Percentiles rank a stretch among this genome's conserved stretches.
Conservation (phyloP, 2,329 filamentous ascomycete genomes). For the Calonectria pseudoreteaudii region DNA sequence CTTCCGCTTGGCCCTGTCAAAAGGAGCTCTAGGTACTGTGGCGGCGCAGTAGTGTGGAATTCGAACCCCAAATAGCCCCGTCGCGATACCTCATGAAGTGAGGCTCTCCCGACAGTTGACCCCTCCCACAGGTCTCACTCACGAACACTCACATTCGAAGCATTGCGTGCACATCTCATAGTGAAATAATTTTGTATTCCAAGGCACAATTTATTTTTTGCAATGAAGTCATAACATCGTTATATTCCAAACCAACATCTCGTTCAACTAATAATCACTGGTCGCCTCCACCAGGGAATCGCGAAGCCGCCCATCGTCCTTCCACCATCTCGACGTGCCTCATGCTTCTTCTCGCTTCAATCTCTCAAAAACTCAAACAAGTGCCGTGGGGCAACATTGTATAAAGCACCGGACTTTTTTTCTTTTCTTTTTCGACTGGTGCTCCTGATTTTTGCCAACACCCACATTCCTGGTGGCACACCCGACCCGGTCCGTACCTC, state of each 20-base stretch:
- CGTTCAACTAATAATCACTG: constrained; percentile 37
- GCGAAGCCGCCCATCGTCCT: constrained; percentile 27
- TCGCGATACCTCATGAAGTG: not conserved
- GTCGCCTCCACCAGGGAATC: constrained; percentile 36
- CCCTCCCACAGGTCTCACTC: not conserved
- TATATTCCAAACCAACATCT: constrained; percentile 20
- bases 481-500: not conserved
- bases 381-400: constrained; percentile 63
- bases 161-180: not conserved
- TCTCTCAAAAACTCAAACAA: constrained; percentile 46
- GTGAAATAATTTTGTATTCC: not conserved
- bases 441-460: constrained; percentile 31
- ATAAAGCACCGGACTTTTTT: constrained; percentile 44
- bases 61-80: not conserved
- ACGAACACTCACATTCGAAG: not conserved
- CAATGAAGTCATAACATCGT: constrained; percentile 15
- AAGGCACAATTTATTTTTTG: not conserved
- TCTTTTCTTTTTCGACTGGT: constrained; percentile 18
- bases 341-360: constrained; percentile 14
- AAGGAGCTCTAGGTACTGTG: not conserved
- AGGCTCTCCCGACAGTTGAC: not conserved
- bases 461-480: constrained; percentile 16
- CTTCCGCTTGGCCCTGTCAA: not conserved
- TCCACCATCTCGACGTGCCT: constrained; percentile 21
- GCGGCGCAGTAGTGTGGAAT: not conserved